phyloP scores from a whole-genome alignment of 257 asterid genomes.

The Solanum tarapatanum region DNA sequence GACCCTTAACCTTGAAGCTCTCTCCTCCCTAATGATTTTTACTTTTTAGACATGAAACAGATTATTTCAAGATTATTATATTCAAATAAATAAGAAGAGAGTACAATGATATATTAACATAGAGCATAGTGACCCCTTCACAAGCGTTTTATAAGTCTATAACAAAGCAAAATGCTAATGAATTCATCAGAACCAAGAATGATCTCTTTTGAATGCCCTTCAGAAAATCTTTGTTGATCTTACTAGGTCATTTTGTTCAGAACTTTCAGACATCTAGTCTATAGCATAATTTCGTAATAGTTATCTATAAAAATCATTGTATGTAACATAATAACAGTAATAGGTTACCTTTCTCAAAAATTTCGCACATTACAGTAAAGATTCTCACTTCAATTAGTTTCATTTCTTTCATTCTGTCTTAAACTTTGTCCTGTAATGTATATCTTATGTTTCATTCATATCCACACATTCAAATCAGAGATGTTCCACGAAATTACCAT shows the following conservation, averaged over 20 bases:
- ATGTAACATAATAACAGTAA: not conserved
- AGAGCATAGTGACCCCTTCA: not conserved
- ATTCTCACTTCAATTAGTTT: not conserved
- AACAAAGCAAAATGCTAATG: not conserved
- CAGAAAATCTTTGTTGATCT: not conserved
- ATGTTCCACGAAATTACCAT: not conserved
- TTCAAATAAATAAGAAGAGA: not conserved
- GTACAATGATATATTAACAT: not conserved
- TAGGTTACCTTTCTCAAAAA: not conserved
- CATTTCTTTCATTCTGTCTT: not conserved
- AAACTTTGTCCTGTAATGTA: not conserved
- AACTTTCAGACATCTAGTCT: not conserved
- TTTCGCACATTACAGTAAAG: not conserved
- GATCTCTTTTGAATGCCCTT: not conserved
- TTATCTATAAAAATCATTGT: not conserved
- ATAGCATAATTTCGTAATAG: not conserved
- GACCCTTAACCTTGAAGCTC: not conserved
- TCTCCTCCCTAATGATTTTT: not conserved
- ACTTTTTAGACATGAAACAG: not conserved
- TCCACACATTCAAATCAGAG: not conserved
- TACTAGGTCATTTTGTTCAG: not conserved
- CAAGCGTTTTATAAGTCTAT: not conserved
- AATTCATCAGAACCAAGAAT: not conserved
- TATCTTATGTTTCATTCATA: not conserved
- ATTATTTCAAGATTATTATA: not conserved